These are phyloP conservation scores for Colletotrichum sp. DNA, from an alignment of 2,329 filamentous ascomycete genomes.

Conservation along the genomic window DNA sequence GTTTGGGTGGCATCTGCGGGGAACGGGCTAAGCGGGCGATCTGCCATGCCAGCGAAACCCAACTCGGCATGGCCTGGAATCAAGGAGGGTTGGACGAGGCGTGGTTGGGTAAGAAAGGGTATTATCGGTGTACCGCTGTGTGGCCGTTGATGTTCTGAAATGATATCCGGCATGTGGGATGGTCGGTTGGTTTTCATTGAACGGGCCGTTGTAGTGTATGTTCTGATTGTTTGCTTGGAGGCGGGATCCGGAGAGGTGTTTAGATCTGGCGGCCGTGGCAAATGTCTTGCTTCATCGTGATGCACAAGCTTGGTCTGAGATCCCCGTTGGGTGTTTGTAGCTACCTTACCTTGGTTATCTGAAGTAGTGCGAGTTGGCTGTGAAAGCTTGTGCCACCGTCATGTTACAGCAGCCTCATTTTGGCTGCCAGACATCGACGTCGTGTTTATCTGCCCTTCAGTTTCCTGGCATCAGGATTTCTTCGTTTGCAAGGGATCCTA, in stretches of 20 bases:
- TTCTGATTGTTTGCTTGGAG: background rate
- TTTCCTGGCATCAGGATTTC: background rate
- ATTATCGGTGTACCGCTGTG: background rate
- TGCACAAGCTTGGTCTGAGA: background rate
- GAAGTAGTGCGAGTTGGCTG: fast-evolving
- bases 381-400: background rate
- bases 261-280: background rate
- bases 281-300: background rate
- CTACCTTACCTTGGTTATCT: background rate
- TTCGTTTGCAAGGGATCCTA: background rate
- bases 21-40: background rate
- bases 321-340: background rate
- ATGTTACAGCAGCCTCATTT: background rate
- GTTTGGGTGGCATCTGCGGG: background rate
- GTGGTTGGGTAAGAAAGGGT: background rate
- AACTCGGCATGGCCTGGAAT: background rate
- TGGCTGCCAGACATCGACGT: background rate
- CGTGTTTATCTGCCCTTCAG: background rate
- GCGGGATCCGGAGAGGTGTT: background rate
- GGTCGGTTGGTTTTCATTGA: background rate
- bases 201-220: background rate
- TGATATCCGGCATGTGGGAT: background rate
- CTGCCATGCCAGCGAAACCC: background rate
- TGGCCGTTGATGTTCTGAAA: background rate
- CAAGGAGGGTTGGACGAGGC: background rate